phyloP scores from a whole-genome alignment of 164 flowering plant genomes.

The Piper longum region DNA sequence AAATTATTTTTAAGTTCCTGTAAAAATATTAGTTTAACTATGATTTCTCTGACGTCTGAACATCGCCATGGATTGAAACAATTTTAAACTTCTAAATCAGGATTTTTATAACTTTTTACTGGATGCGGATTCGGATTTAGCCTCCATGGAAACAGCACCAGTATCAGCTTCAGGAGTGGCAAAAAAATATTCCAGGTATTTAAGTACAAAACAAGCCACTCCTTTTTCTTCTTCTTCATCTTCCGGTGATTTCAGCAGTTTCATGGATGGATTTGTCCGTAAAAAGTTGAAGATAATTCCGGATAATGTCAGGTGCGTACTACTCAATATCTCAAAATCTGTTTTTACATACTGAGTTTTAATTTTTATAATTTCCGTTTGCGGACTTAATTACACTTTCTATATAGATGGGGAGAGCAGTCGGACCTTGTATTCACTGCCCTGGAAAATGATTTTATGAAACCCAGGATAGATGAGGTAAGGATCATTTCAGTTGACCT shows the following conservation, averaged over 20 bases:
- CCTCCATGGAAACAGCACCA: slow-evolving; percentile 17
- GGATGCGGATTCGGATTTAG: slow-evolving; percentile 38
- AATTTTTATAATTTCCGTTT: neutral
- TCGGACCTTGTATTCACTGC: slow-evolving; percentile 34
- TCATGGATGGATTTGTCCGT: slow-evolving; percentile 58
- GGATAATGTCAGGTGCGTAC: slow-evolving; percentile 40
- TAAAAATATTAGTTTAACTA: neutral
- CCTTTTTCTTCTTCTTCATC: neutral
- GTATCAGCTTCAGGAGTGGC: slow-evolving; percentile 8
- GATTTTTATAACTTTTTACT: slow-evolving; percentile 75
- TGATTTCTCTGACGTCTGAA: too few species aligned
- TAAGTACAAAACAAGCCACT: slow-evolving; percentile 20
- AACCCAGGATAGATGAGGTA: slow-evolving; percentile 71
- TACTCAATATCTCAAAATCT: neutral
- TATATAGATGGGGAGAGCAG: slow-evolving; percentile 71
- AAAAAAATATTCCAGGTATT: slow-evolving; percentile 44
- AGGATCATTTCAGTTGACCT: neutral
- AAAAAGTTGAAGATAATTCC: slow-evolving; percentile 72
- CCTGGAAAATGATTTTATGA: slow-evolving; percentile 68
- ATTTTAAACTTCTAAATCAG: slow-evolving; percentile 16
- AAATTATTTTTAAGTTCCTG: too few species aligned
- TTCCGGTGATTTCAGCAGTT: slow-evolving; percentile 21
- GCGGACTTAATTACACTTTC: neutral
- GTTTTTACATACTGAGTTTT: neutral
- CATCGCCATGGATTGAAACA: too few species aligned